These are phyloP conservation scores for Hericium coralloides DNA, from an alignment of 768 basidiomycete species.

Conservation along the genomic window DNA sequence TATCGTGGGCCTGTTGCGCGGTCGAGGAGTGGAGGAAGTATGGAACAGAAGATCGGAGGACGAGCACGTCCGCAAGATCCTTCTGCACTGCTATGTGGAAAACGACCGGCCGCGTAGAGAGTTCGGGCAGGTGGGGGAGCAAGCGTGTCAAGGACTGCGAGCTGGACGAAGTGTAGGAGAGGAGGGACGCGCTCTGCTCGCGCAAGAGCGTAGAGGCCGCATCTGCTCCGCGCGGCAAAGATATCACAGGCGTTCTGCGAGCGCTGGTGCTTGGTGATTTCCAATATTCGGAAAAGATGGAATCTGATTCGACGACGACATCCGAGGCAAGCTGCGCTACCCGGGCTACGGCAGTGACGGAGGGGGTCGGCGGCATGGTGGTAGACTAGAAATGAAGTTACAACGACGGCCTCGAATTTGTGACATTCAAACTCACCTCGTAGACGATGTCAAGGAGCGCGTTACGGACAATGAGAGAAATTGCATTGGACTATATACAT, in stretches of 20 bases:
- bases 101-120: constrained; percentile 58
- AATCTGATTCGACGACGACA: constrained; percentile 43
- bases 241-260: constrained; percentile 29
- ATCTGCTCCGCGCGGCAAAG: constrained; percentile 59
- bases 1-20: constrained; percentile 78
- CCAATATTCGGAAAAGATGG: constrained; percentile 35
- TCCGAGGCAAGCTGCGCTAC: constrained; percentile 69
- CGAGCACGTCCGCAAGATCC: constrained; percentile 66
- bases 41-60: constrained; percentile 71
- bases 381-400: not conserved
- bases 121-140: constrained; percentile 59
- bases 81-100: constrained; percentile 58
- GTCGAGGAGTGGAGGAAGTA: constrained; percentile 75
- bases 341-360: constrained; percentile 43
- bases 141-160: constrained; percentile 48
- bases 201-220: constrained; percentile 48
- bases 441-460: not conserved
- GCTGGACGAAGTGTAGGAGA: constrained; percentile 48
- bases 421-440: not conserved
- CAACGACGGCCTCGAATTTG: not conserved
- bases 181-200: constrained; percentile 32
- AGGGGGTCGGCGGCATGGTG: constrained; percentile 10
- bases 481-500: not conserved
- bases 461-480: not conserved
- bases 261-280: constrained; percentile 14